Evolutionary conservation across 179 eudicot genomes (phyloP), one percentile per base, ranked within the genome.

Genomic region (Spinacia oleracea): DNA sequence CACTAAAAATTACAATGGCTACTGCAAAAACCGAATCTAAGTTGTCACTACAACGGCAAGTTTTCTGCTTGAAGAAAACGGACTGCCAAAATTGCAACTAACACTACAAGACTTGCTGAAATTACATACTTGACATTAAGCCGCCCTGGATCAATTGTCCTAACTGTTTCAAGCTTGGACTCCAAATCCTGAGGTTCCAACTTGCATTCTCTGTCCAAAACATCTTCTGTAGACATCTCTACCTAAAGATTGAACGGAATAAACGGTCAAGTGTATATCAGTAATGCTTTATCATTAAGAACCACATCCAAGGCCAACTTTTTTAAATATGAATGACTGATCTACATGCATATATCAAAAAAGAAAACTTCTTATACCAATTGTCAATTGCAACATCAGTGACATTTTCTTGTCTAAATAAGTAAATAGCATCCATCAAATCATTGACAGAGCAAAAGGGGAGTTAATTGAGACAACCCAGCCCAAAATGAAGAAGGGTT

Each of bases 81-180:
- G 20, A 81, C 29, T 34, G 80, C 90, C 72, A 85, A 29, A 20
- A 80, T 79, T 50, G 94, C 84, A 29, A 88, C 46, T 12, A 80
- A 77, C n/a, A 86, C 64, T 59, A 80, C 70, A 55, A 96, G 70
- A 78, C 85, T 68, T 64, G 85, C 86, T 59, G 82, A 16, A 48
- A 89, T 64, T 62, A 86, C 56, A 70, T 83, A 77, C 76, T 83
- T 91, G 66, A 76, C 70, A 15, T 75, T 84, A 15, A 95, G 89
- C 75, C 89, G 92, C 76, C 92, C 85, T 55, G 91, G 88, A 86
- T 91, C 93, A 56, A 95, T 88, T 29, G 89, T 85, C 85, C 91
- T 86, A 55, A 83, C 92, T 5, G 86, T 80, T 73, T 91, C 85
- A 7, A 86, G 83, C 73, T 86, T 80, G 27, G 86, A 80, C 35